These are phyloP conservation scores for Ogataea degrootiae DNA, from an alignment of 805 yeast genomes.

Conservation along the genomic window DNA sequence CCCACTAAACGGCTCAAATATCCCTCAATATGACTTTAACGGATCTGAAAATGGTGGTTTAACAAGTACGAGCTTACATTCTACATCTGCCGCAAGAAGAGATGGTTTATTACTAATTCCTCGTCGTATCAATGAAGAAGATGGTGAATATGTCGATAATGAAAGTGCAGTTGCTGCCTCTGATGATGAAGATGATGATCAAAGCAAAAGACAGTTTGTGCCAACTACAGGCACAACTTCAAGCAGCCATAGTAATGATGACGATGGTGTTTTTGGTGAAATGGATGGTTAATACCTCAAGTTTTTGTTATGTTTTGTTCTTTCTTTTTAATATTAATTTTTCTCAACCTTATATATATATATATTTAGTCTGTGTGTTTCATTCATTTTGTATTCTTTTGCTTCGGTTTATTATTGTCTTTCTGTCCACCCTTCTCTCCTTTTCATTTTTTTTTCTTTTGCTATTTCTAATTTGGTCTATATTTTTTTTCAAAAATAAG, in stretches of 20 bases:
- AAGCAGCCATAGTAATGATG: conserved; percentile 14
- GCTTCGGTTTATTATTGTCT: background rate
- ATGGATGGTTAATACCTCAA: conserved; percentile 26
- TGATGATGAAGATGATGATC: conserved; percentile 18
- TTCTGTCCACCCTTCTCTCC: background rate
- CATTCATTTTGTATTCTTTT: background rate
- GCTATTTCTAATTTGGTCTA: background rate
- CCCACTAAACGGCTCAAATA: too few relatives aligned
- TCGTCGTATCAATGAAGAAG: conserved; percentile 4
- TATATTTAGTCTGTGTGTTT: background rate
- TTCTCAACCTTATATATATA: background rate
- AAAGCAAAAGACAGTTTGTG: conserved; percentile 6
- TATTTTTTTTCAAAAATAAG: too few relatives aligned
- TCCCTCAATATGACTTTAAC: too few relatives aligned
- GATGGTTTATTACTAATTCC: conserved; percentile 15
- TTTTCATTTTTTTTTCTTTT: background rate
- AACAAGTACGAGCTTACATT: background rate
- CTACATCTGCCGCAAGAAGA: conserved; percentile 2
- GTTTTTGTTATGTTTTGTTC: background rate
- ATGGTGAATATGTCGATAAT: conserved; percentile 6
- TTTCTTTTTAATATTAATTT: background rate
- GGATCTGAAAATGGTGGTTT: background rate
- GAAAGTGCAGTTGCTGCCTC: conserved; percentile 12
- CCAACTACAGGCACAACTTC: background rate
- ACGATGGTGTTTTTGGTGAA: conserved; percentile 34